Base-by-base conservation (phyloP, 2,329 filamentous ascomycete species). In the Xylariales sp. region DNA sequence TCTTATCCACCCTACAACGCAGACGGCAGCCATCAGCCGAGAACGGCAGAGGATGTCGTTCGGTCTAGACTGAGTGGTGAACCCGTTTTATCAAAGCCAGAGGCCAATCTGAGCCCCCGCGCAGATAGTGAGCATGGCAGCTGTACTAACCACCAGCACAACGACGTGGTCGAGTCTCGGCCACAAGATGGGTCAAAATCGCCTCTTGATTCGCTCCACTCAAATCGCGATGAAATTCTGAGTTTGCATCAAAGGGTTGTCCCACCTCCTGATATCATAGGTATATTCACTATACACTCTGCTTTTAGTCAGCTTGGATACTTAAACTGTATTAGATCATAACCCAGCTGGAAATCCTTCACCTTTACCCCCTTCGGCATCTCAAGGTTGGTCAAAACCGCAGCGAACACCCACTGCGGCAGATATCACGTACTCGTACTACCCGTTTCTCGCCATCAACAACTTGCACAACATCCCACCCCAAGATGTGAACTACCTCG, bases 401-500 rank as follows among this genome's bases (percentile, higher is more conserved):
- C 53, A 56, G 20, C 54, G 49, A 21, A 45, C 51, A 5, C 40
- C 45, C 4, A 39, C 54, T 16, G 56, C 50, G 30, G 48, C 58
- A 5, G 56, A 62, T 21, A 51, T 69, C 18, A 63, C 60, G 1
- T 70, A 70, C 48, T 63, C 59, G 0, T 63, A 66, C 40, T 69
- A 65, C 43, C 65, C 68, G 1, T 68, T 67, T 35, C 48, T 69
- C 7, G 55, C 53, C 17, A 50, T 70, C 31, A 57, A 56, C 43
- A 65, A 63, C 40, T 48, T 65, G 10, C 53, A 54, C 25, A 60
- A 59, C 37, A 60, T 67, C 33, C 60, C 65, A 33, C 59, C 62
- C 1, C 66, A 70, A 44, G 69, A 73, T 46, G 60, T 70, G 42
- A 65, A 65, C 41, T 72, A 65, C 42, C 55, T 74, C 24, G 61